A percentile compares a stretch with the other conserved stretches of the same genome.
Evolutionary conservation across 495 filamentous ascomycete genomes (phyloP).

Genomic region (Penicillium fimorum): DNA sequence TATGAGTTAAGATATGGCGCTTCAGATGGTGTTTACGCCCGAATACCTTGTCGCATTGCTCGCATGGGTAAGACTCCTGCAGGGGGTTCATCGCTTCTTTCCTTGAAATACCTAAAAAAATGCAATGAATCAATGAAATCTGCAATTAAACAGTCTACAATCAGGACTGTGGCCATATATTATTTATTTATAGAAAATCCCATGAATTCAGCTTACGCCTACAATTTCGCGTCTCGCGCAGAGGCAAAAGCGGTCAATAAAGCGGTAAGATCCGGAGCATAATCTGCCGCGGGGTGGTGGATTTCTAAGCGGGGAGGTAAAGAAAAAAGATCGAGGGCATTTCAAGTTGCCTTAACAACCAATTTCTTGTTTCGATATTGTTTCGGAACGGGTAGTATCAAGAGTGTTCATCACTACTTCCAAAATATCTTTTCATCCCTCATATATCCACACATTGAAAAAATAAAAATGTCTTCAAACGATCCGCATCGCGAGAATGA

Average conservation of each 20-base stretch:
- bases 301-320: constrained; percentile 44
- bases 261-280: not conserved
- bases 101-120: not conserved
- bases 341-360: constrained; percentile 13
- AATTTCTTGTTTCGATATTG: constrained; percentile 7
- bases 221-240: not conserved
- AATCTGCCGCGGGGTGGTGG: constrained; percentile 34
- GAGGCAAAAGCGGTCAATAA: constrained; percentile 1
- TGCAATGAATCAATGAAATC: not conserved
- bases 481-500: constrained; percentile 52
- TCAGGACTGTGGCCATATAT: not conserved
- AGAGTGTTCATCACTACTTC: not conserved
- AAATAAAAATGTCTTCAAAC: constrained; percentile 46
- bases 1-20: constrained; percentile 3
- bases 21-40: constrained; percentile 5
- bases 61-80: not conserved
- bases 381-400: not conserved
- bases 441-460: not conserved
- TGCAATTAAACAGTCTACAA: not conserved
- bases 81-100: not conserved
- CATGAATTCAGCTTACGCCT: not conserved
- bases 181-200: not conserved
- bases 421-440: not conserved
- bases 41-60: constrained; percentile 8
- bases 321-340: constrained; percentile 22